A percentile compares a stretch with the other conserved stretches of the same genome.
These are phyloP conservation scores for Helianthus tuberosus DNA, from an alignment of 129 eudicot species.

Conservation along the genomic window DNA sequence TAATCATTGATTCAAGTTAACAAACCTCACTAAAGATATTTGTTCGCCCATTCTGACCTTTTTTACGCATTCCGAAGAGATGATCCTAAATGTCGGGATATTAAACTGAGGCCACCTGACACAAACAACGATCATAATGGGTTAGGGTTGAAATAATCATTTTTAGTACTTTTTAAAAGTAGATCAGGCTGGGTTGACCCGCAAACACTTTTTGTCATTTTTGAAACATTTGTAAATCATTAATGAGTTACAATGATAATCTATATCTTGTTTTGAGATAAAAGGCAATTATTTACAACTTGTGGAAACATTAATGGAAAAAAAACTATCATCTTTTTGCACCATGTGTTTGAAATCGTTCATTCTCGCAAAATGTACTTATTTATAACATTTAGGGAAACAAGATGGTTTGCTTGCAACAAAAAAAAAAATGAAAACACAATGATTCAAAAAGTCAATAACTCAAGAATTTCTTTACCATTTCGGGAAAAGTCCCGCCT, in stretches of 20 bases:
- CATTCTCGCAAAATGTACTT: conserved; percentile 8
- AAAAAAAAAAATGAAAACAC: background rate
- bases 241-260: background rate
- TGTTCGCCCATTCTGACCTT: conserved; percentile 74
- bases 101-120: conserved; percentile 85
- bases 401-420: background rate
- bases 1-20: conserved; percentile 7
- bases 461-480: conserved; percentile 51
- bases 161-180: background rate
- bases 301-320: background rate
- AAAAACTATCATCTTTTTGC: background rate
- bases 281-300: background rate
- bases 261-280: background rate
- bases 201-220: background rate
- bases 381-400: too few relatives aligned
- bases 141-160: background rate
- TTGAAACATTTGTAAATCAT: background rate
- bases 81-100: conserved; percentile 72
- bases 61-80: conserved; percentile 63
- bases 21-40: conserved; percentile 86
- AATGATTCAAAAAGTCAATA: background rate
- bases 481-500: conserved; percentile 62
- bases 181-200: background rate
- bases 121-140: background rate
- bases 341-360: conserved; percentile 5